phyloP scores from a whole-genome alignment of 1,139 yeast species.

The Magnusiomyces fungicola region DNA sequence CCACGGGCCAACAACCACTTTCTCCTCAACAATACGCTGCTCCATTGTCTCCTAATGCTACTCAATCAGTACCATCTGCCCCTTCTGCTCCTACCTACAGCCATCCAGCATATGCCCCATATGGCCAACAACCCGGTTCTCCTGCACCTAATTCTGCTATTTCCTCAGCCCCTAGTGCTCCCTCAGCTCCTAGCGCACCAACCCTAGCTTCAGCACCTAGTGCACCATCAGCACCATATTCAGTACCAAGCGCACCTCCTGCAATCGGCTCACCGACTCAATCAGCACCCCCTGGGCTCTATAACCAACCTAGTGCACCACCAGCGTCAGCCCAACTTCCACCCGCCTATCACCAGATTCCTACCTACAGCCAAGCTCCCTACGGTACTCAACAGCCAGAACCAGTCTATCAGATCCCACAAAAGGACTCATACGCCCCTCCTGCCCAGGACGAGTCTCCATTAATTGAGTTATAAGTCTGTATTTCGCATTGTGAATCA shows the following conservation, averaged over 20 bases:
- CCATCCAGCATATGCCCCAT: conserved; percentile 38
- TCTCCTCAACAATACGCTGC: background rate
- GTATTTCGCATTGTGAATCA: no score
- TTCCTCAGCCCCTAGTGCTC: background rate
- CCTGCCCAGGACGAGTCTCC: conserved; percentile 1
- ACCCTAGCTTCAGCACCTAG: background rate
- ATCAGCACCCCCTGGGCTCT: background rate
- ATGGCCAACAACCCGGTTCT: background rate
- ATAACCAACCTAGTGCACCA: background rate
- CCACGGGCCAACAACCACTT: conserved; percentile 25
- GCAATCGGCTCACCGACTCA: background rate
- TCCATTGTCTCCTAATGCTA: background rate
- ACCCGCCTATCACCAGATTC: background rate
- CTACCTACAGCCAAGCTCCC: background rate
- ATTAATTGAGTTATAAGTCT: conserved; percentile 1
- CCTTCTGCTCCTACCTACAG: conserved; percentile 35
- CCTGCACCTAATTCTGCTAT: background rate
- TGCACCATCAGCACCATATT: background rate
- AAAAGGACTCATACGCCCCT: no score
- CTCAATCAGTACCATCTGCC: conserved; percentile 29
- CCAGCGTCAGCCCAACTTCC: background rate
- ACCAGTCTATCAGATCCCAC: no score
- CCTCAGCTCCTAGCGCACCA: background rate
- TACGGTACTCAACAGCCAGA: background rate
- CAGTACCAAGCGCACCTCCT: background rate